Evolutionary conservation across 306 rosid species (phyloP), one percentile per base, ranked within the genome.

Genomic region (Dryas octopetala): DNA sequence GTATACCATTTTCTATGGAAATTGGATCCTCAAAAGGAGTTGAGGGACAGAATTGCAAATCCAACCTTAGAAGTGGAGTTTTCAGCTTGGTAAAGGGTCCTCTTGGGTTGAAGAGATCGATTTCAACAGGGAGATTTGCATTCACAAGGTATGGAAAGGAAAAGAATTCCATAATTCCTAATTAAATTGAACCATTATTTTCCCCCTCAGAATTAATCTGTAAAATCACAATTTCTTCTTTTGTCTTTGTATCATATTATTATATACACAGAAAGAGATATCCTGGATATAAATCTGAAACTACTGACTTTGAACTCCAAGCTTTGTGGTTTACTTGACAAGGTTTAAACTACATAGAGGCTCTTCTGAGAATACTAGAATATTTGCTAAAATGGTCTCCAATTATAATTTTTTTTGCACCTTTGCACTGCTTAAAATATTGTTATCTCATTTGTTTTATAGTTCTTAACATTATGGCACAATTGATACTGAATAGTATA

Each of bases 61-160:
- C 17, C 44, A 32, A 78, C 41, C 50, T 15, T 7, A 71, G 65
- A 61, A 62, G 71, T n/a, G 85, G 78, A 52, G 83, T 71, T 68
- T 53, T 78, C 32, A 73, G 62, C 72, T 54, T 70, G 82, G 70
- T 58, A 19, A 74, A 67, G 64, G 76, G 80, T 65, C 71, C 57
- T 60, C 74, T 66, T 43, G 69, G 53, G 54, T 65, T 86, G 81
- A 83, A 66, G 68, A 85, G 89, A 78, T 85, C 86, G 3, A 77
- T 55, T 74, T 85, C 85, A 71, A 71, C 84, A 7, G 87, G 87
- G 43, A 81, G 84, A 72, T 59, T 85, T 51, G 76, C 71, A 68
- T 57, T 80, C 70, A 51, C 86, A 17, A 86, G 77, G 71, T 57
- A 78, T 62, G 86, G 49, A 26, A 80, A 78, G 71, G 85, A 81